Percentiles rank a stretch among this genome's conserved stretches.
Evolutionary conservation across 2,329 filamentous ascomycete species (phyloP).

Genomic region (Cadophora sp.): DNA sequence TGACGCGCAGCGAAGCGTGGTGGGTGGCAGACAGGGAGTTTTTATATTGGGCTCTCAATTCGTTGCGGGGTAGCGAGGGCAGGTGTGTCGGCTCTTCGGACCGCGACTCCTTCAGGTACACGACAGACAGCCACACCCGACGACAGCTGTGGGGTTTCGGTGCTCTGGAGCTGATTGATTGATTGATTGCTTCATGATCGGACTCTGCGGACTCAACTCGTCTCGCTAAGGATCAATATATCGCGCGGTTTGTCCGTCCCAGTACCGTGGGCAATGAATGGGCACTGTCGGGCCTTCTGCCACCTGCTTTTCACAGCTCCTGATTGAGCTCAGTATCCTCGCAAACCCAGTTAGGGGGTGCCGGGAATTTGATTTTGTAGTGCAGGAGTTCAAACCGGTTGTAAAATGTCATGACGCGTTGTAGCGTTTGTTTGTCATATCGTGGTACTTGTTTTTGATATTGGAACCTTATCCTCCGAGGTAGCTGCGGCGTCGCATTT

Average conservation of each 20-base stretch:
- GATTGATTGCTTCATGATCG: constrained; percentile 1
- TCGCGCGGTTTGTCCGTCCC: background rate
- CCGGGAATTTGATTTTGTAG: background rate
- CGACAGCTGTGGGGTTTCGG: background rate
- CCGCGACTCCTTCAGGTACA: constrained; percentile 14
- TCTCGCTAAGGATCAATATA: background rate
- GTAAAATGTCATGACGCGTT: background rate
- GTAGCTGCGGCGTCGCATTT: constrained; percentile 70
- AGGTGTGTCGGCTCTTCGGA: constrained; percentile 5
- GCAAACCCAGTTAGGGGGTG: background rate
- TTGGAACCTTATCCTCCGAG: constrained; percentile 49
- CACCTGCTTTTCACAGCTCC: background rate
- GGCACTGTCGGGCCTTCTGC: constrained; percentile 9
- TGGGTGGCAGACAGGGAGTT: background rate
- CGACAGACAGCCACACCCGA: constrained; percentile 14
- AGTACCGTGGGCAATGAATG: constrained; percentile 5
- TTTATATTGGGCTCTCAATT: constrained; percentile 14
- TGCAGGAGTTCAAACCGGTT: background rate
- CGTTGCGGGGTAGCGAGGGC: constrained; percentile 6
- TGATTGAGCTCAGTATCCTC: background rate
- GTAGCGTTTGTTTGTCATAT: background rate
- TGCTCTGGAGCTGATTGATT: background rate
- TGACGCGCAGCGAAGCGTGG: constrained; percentile 11
- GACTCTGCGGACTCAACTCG: background rate
- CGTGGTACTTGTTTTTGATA: background rate